Conservation (phyloP, 768 basidiomycete species). For the Boletus tomentosulus region DNA sequence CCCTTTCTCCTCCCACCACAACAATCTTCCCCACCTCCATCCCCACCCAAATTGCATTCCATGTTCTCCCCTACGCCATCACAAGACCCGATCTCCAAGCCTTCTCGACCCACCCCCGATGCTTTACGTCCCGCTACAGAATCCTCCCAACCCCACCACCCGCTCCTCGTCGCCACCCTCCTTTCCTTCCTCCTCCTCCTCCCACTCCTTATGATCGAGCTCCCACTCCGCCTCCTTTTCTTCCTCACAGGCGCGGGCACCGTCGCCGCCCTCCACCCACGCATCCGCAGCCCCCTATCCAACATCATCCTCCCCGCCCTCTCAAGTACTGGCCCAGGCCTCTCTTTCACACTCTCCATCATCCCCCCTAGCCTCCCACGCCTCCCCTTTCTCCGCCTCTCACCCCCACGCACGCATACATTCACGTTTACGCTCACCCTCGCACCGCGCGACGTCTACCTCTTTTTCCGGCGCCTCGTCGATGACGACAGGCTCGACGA, state of each 20-base stretch:
- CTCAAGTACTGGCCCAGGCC: slow-evolving; percentile 13
- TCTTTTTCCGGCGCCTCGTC: slow-evolving; percentile 36
- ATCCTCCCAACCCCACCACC: slow-evolving; percentile 29
- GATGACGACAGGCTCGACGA: slow-evolving; percentile 69
- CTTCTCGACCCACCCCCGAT: neutral
- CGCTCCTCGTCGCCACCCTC: slow-evolving; percentile 36
- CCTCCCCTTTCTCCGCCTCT: neutral
- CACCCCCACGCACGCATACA: neutral
- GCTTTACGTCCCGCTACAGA: neutral
- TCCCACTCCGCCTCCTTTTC: slow-evolving; percentile 43
- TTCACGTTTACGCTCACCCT: slow-evolving; percentile 13
- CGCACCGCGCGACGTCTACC: slow-evolving; percentile 22
- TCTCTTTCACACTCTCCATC: slow-evolving; percentile 15
- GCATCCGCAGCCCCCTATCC: slow-evolving; percentile 1
- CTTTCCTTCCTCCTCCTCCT: slow-evolving; percentile 37
- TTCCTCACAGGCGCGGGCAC: slow-evolving; percentile 29
- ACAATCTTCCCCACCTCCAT: slow-evolving; percentile 43
- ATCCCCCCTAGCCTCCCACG: slow-evolving; percentile 5
- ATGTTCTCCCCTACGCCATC: slow-evolving; percentile 28
- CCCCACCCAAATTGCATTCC: slow-evolving; percentile 37
- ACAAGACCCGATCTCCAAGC: neutral
- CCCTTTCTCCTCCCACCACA: slow-evolving; percentile 43
- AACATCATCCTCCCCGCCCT: neutral
- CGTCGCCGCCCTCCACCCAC: slow-evolving; percentile 14
- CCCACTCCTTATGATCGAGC: slow-evolving; percentile 36